These are phyloP conservation scores for Blastocystis hominis DNA, from an alignment of 352 stramenopile genomes.

Conservation along the genomic window DNA sequence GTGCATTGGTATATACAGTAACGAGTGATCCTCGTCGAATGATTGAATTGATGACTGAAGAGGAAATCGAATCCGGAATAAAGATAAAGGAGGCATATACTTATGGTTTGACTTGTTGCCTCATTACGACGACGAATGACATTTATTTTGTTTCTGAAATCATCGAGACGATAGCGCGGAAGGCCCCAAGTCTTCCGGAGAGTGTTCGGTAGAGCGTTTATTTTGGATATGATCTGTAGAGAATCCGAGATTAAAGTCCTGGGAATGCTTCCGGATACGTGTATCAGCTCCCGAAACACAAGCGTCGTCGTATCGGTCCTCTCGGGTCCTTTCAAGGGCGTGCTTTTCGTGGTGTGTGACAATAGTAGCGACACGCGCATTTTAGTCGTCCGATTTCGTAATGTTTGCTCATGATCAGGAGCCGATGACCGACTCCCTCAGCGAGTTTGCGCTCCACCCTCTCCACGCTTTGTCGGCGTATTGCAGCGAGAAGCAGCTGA, in stretches of 20 bases:
- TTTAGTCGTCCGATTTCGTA: not conserved
- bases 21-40: conserved; percentile 18
- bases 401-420: not conserved
- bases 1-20: not conserved
- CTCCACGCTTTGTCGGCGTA: conserved; percentile 17
- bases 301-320: conserved; percentile 25
- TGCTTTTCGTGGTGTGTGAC: conserved; percentile 21
- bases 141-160: conserved; percentile 33
- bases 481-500: not conserved
- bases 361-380: conserved; percentile 17
- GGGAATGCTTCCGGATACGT: conserved; percentile 28
- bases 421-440: not conserved
- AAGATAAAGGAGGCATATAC: conserved; percentile 20
- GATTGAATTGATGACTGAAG: conserved; percentile 18
- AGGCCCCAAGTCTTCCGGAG: conserved; percentile 33
- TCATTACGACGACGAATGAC: not conserved
- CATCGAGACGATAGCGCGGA: not conserved
- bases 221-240: not conserved
- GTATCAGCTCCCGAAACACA: conserved; percentile 29
- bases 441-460: conserved; percentile 24
- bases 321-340: conserved; percentile 18
- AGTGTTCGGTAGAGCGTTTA: not conserved
- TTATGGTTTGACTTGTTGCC: conserved; percentile 4
- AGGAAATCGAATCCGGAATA: conserved; percentile 37
- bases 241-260: not conserved